Evolutionary conservation across 345 rosid genomes (phyloP), one percentile per base, ranked within the genome.

Genomic region (Corchorus capsularis): DNA sequence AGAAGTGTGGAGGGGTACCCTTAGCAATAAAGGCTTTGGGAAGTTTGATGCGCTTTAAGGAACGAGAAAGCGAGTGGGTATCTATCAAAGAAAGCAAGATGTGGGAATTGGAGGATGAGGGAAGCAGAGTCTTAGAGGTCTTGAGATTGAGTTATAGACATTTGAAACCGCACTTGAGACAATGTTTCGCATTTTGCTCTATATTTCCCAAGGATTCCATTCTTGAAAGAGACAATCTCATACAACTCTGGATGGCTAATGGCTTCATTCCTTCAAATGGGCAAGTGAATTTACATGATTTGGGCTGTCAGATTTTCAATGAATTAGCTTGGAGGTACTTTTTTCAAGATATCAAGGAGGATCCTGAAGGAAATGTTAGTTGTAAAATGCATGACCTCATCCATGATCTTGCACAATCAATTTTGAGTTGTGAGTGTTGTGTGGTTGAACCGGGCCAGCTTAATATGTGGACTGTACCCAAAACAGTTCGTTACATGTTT

Each of bases 31-130:
- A 27, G 27, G 27, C 27, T 27, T 27, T 27, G 27, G 27, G 27
- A 27, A 27, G 27, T 27, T 27, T 27, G 27, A 27, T 27, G 27
- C 27, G 27, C 27, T 27, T 27, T 27, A 27, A 27, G 27, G 27
- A 27, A 0, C 27, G 27, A 27, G 75, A 67, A 49, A 7, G 12
- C 6, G 34, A 66, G 0, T 78, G 85, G 89, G 22, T 22, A 27
- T 34, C 0, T 6, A 73, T 82, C 0, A 67, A 61, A 37, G 78
- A 78, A 7, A 84, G 53, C 45, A 78, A 82, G 49, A 65, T 80
- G 0, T 86, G 82, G 80, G 11, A 77, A 32, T n/a, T 69, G 34
- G 12, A 34, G 39, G 16, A 67, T 27, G 27, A 27, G 27, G 27
- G 27, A 27, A 27, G 27, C 27, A 27, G 27, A 1, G 27, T 27